Conservation (phyloP, 2,329 filamentous ascomycete genomes). For the Colletotrichum kahawae region DNA sequence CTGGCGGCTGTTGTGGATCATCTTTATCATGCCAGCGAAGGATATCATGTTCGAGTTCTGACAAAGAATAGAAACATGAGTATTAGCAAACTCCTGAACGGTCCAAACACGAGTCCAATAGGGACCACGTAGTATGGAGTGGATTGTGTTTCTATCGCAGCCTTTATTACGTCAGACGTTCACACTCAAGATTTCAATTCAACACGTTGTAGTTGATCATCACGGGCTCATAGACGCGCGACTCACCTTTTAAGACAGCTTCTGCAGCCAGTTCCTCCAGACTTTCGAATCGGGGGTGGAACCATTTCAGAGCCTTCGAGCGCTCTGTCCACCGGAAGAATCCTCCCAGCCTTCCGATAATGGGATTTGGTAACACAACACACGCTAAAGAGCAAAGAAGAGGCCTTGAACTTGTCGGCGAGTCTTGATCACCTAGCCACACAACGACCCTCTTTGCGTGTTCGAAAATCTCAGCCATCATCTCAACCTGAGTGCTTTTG, state of each 20-base stretch:
- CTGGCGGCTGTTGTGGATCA: too few species aligned
- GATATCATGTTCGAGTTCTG: accelerated
- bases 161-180: not conserved
- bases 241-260: not conserved
- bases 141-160: accelerated
- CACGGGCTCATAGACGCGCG: too few species aligned
- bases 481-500: not conserved
- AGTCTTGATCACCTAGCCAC: not conserved
- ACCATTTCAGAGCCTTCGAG: not conserved
- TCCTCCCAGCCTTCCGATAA: accelerated
- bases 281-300: accelerated
- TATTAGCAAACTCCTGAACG: not conserved
- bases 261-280: not conserved
- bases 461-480: not conserved
- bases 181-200: too few species aligned
- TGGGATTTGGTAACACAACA: accelerated
- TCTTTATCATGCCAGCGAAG: accelerated
- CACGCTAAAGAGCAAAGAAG: accelerated
- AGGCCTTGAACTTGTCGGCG: accelerated
- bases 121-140: accelerated
- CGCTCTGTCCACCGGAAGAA: accelerated
- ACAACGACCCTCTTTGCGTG: not conserved
- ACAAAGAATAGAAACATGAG: not conserved
- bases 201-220: too few species aligned
- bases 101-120: not conserved